Conservation (phyloP, 805 yeast species). For the Candida koratica region DNA sequence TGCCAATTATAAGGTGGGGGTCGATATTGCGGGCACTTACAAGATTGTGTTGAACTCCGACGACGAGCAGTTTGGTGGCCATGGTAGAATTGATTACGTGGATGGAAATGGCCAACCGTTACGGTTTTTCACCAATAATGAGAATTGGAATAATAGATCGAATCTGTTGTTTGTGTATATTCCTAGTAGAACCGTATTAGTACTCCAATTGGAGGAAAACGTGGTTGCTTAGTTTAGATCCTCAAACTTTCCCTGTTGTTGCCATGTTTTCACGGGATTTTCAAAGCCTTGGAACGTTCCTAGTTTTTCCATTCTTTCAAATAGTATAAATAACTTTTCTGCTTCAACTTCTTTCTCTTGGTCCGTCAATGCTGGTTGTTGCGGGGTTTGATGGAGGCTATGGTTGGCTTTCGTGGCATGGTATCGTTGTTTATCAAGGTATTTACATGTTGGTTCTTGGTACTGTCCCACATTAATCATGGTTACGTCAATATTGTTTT, state of each 20-base stretch:
- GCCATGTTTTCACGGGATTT: constrained; percentile 40
- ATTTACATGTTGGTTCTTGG: constrained; percentile 17
- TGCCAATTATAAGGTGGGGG: constrained; percentile 88
- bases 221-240: constrained; percentile 14
- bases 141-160: constrained; percentile 74
- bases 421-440: constrained; percentile 8
- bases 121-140: constrained; percentile 65
- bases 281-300: constrained; percentile 33
- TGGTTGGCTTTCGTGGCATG: neutral
- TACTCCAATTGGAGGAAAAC: constrained; percentile 33
- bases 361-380: constrained; percentile 25
- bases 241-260: constrained; percentile 29
- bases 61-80: constrained; percentile 72
- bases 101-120: constrained; percentile 42
- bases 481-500: constrained; percentile 12
- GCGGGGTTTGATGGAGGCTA: neutral
- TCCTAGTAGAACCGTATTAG: constrained; percentile 63
- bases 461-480: constrained; percentile 16
- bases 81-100: constrained; percentile 49
- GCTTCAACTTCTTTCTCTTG: constrained; percentile 45
- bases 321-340: constrained; percentile 38
- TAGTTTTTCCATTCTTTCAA: constrained; percentile 37
- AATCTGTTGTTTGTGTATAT: constrained; percentile 75
- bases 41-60: constrained; percentile 75
- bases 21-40: constrained; percentile 73